Evolutionary conservation across 768 basidiomycete genomes (phyloP), one percentile per base, ranked within the genome.

Genomic region (Rhizopogon sp.): DNA sequence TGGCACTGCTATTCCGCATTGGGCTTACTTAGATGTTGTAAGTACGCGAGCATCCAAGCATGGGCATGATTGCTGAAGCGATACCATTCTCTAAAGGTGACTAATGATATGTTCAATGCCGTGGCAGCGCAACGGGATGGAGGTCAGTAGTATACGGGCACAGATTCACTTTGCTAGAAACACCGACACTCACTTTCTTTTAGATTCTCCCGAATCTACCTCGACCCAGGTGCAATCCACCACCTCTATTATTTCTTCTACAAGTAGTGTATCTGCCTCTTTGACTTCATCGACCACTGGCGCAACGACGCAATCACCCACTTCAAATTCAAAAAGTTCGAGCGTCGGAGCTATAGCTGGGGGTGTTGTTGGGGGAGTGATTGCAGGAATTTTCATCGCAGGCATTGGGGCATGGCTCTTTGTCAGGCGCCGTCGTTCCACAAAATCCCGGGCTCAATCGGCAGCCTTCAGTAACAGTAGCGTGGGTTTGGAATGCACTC

Each of bases 341-440:
- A 70, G 80, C 59, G 70, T 78, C 0, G 83, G 79, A 3, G 81
- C 81, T 6, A 85, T 87, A 39, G 75, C 79, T 2, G 84, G 83
- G 2, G 81, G 81, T n/a, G 84, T 86, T 35, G 82, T 79, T 0
- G 85, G 85, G 37, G 85, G 86, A 16, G 56, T 86, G 0, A 72
- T 80, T 22, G 20, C 22, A 25, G 73, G 66, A 17, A 54, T 80
- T 17, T 76, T 78, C 43, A 66, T 84, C 14, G 74, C 61, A 5
- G 77, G 66, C 1, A 57, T 61, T 6, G 42, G 68, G 6, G 60
- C 76, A 50, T 84, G 77, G 73, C 72, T 76, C 58, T 57, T 69
- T 33, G 63, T 59, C 35, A 65, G 45, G 39, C 70, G 58, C 39
- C 65, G 62, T 25, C 69, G 69, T 35, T 58, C 72, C 44, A 58